Conservation (phyloP, 2,329 filamentous ascomycete genomes). For the Paradendryphiella salina region DNA sequence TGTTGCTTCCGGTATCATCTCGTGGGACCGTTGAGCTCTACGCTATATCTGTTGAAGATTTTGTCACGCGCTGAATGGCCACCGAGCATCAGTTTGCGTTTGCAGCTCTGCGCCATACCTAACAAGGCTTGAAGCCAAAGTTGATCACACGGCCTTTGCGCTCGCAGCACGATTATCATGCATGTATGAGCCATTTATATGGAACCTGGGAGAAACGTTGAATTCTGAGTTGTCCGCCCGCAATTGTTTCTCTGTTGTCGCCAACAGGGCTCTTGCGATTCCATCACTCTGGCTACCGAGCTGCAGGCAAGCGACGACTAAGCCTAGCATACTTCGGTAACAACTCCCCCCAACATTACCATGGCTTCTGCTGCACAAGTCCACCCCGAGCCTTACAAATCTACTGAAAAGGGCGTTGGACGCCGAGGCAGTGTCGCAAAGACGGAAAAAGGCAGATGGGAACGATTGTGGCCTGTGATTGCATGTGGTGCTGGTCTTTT, state of each 20-base stretch:
- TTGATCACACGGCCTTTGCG: slow-evolving; percentile 14
- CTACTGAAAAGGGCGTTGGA: slow-evolving; percentile 17
- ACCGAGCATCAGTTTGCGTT: neutral
- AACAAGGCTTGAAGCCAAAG: neutral
- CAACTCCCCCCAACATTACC: neutral
- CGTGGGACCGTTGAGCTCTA: neutral
- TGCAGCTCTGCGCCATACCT: neutral
- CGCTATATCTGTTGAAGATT: neutral
- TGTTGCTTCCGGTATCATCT: neutral
- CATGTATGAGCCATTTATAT: neutral
- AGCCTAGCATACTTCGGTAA: neutral
- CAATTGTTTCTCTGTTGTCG: neutral
- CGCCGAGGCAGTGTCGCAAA: slow-evolving; percentile 34
- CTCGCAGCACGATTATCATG: neutral
- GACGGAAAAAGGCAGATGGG: slow-evolving; percentile 44
- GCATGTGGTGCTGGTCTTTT: slow-evolving; percentile 90
- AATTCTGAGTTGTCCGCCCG: neutral
- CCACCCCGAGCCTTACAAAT: neutral
- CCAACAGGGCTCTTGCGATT: neutral
- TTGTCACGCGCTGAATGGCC: slow-evolving; percentile 8
- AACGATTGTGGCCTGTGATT: slow-evolving; percentile 71
- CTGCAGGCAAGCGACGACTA: neutral
- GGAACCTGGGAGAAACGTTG: neutral
- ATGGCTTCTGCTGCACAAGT: slow-evolving; percentile 21
- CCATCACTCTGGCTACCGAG: neutral